A percentile compares a stretch with the other conserved stretches of the same genome.
Evolutionary conservation across 2,329 filamentous ascomycete genomes (phyloP).

Genomic region (Zasmidium citrigriseum): DNA sequence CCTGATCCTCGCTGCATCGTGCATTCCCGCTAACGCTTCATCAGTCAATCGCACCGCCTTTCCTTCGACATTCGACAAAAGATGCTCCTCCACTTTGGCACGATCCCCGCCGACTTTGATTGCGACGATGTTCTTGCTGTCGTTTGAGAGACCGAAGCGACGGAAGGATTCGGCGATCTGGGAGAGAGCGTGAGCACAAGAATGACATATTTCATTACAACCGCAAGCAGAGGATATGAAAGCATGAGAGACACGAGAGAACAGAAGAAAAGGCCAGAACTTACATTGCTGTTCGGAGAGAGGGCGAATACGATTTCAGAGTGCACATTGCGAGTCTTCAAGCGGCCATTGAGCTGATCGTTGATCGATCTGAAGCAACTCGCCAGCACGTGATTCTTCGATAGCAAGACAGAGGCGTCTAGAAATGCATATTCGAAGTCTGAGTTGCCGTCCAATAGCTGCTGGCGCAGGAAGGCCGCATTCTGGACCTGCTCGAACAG

Average conservation of each 20-base stretch:
- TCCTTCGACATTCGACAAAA: conserved; percentile 64
- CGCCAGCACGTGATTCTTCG: conserved; percentile 70
- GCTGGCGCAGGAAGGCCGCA: conserved; percentile 72
- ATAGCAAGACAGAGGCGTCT: conserved; percentile 76
- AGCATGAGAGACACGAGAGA: background rate
- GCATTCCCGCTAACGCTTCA: conserved; percentile 57
- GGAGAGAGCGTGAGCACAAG: conserved; percentile 13
- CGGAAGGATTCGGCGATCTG: conserved; percentile 92
- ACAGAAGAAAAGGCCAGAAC: conserved; percentile 22
- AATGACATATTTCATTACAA: background rate
- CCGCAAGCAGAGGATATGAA: background rate
- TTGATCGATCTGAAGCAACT: conserved; percentile 78
- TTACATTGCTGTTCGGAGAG: conserved; percentile 79
- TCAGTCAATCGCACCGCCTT: conserved; percentile 62
- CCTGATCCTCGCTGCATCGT: conserved; percentile 69
- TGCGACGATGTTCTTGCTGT: conserved; percentile 71
- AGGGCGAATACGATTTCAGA: conserved; percentile 83
- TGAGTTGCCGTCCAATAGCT: conserved; percentile 80
- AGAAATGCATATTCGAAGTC: conserved; percentile 93
- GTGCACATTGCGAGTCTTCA: conserved; percentile 83
- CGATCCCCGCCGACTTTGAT: conserved; percentile 68
- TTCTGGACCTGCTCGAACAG: conserved; percentile 79
- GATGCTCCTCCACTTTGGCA: conserved; percentile 55
- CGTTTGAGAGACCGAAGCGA: conserved; percentile 76
- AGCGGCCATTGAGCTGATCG: conserved; percentile 58